Base-by-base conservation (phyloP, 352 stramenopile species). In the Pythium sp. region DNA sequence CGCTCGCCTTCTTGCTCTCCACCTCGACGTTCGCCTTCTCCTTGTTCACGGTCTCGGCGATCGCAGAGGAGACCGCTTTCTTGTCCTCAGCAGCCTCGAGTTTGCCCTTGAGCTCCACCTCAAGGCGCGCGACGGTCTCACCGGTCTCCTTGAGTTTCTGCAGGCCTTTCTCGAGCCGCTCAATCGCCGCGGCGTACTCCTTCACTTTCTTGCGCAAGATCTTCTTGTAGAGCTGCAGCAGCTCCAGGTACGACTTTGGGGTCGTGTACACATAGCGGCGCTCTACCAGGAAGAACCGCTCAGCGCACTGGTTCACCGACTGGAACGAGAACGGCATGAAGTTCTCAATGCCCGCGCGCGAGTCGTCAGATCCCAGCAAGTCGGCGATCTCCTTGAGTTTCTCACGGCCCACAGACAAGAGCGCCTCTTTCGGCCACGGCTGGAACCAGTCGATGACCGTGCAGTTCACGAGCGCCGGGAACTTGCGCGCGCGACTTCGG, bases 241-340 rank as follows among this genome's bases (percentile, higher is more conserved):
- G 67, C 69, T 98, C 94, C 22, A 98, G 65, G 70, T 97, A 98
- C n/a, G 91, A 98, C 76, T 98, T 98, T 3, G 95, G 95, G 2
- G 95, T 98, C 22, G 93, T 98, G 79, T 98, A 98, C 62, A 98
- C 95, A 36, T 97, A 84, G 5, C 95, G 87, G 14, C 93, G 84
- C 68, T 98, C 96, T 11, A 96, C 79, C 51, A 93, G 71, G 62
- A 89, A 92, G 78, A 98, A 99, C 0, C 91, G 74, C 60, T 97
- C 82, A 15, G 95, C 90, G 43, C 91, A 94, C 46, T 93, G 77
- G 75, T 98, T 98, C 53, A 98, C 95, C 2, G 87, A 94, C 67
- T 94, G 81, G 67, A 98, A 98, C 28, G 94, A 98, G 70, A 97
- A 98, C 18, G 95, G 94, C 87, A 99, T 97, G 65, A 99, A 99